Base-by-base conservation (phyloP, 2,329 filamentous ascomycete species). In the Apiospora malaysiana region DNA sequence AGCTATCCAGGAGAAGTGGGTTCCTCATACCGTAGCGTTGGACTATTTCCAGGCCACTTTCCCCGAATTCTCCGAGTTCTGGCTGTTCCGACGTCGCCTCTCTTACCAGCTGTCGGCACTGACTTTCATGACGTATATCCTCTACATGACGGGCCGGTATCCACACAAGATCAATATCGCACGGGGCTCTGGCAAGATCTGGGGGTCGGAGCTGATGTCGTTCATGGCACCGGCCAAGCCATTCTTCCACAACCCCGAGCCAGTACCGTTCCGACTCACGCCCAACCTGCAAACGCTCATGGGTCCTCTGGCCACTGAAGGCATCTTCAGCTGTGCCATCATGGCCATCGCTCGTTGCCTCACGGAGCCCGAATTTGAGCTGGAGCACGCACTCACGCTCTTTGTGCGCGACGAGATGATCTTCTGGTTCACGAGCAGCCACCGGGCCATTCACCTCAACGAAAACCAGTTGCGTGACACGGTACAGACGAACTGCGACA, bases 321-420 rank as follows among this genome's bases (percentile, higher is more conserved):
- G 96, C 71, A 97, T 99, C 79, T 99, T 97, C 82, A 93, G 93
- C n/a, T 94, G 93, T 77, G 92, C 94, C 0, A 89, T 99, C 76
- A 98, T 99, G 95, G 94, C 95, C 1, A 97, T 99, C 78, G 95
- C 95, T 8, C 91, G 96, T 66, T 97, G 94, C 82, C 87, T 99
- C 72, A 97, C 95, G 16, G 95, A 98, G 78, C 94, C 95, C 8
- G 90, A 93, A 79, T 89, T 90, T 77, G 95, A 98, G 81, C 89
- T 99, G n/a, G 96, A 97, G 80, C 95, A 98, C 81, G 94, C 97
- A 72, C 88, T 99, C 68, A 94, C 92, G 70, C 89, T 99, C 71
- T 98, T 98, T 81, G 96, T 99, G 73, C 91, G 96, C 8, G 96
- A 99, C 78, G 96, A 99, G 83, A 97, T 99, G 89, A 95, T 95